phyloP scores from a whole-genome alignment of 2,329 filamentous ascomycete species.

The Clarireedia monteithiana region DNA sequence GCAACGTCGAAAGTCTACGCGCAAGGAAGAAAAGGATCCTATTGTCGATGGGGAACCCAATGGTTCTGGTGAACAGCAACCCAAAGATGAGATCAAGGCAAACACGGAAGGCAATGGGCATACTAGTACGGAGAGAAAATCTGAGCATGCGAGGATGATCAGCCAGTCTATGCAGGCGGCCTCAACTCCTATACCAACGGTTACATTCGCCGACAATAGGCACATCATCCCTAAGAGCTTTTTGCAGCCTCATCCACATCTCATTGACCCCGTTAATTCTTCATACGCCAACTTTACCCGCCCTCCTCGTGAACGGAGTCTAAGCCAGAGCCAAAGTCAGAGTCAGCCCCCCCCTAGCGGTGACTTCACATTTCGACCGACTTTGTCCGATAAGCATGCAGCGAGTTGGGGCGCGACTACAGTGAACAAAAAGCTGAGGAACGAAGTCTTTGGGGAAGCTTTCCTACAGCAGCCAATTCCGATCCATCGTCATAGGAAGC shows the following conservation, averaged over 20 bases:
- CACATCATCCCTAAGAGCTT: conserved; percentile 86
- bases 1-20: conserved; percentile 54
- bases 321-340: conserved; percentile 17
- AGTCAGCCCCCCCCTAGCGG: conserved; percentile 13
- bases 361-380: conserved; percentile 30
- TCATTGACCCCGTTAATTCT: conserved; percentile 23
- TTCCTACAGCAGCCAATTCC: conserved; percentile 80
- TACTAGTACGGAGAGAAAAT: conserved; percentile 20
- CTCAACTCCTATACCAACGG: conserved; percentile 68
- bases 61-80: conserved; percentile 13
- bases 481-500: conserved; percentile 65
- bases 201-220: conserved; percentile 88
- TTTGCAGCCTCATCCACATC: conserved; percentile 51
- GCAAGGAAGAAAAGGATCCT: conserved; percentile 41
- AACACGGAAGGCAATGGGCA: conserved; percentile 1
- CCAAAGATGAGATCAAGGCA: conserved; percentile 4
- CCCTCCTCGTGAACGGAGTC: conserved; percentile 28
- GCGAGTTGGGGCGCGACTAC: conserved; percentile 85
- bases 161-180: conserved; percentile 68
- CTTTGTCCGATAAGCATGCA: conserved; percentile 47
- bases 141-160: conserved; percentile 39
- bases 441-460: conserved; percentile 87
- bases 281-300: conserved; percentile 19
- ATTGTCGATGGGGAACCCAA: conserved; percentile 13
- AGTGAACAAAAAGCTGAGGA: conserved; percentile 79